Base-by-base conservation (phyloP, 495 filamentous ascomycete genomes). In the Talaromyces borbonicus region DNA sequence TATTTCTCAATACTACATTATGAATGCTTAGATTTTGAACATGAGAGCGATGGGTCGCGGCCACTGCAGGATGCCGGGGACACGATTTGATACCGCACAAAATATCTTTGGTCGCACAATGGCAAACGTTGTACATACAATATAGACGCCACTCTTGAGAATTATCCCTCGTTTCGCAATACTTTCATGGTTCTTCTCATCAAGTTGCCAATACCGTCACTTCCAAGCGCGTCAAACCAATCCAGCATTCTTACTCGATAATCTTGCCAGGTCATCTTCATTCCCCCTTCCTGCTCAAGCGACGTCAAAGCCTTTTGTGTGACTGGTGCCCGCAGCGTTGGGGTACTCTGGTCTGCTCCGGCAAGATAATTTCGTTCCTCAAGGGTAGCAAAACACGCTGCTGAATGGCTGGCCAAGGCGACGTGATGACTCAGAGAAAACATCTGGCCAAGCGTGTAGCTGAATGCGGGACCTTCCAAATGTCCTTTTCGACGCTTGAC, bases 121-220 rank as follows among this genome's bases (percentile, higher is more conserved):
- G 33, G 12, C 44, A 24, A 27, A 47, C 33, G 39, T 11, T 22
- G 2, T 3, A 12, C 35, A 22, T 22, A 5, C 8, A 20, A 20
- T 6, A 12, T 38, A 22, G 40, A 43, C 15, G 20, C 22, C 9
- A 44, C 12, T 30, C 27, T 2, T 22, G 29, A 56, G 27, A 66
- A 24, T n/a, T 29, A 39, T 69, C 63, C 46, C 69, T n/a, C n/a
- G n/a, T n/a, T 70, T 25, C 65, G 54, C 22, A 87, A 64, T 25
- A 78, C 75, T 60, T 84, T 89, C 79, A 94, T 87, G 8, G 88
- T 90, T 54, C 79, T 85, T 50, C 83, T 83, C 78, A 94, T 85
- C 58, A 94, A 60, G 48, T 83, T 73, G 11, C 71, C 69, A 40
- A 90, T 72, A 4, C 89, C 89, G 20, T 56, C 57, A 40, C 81